Evolutionary conservation across 192 early-diverging fungal species (phyloP).

Genomic region (Dimargaris cristalligena): DNA sequence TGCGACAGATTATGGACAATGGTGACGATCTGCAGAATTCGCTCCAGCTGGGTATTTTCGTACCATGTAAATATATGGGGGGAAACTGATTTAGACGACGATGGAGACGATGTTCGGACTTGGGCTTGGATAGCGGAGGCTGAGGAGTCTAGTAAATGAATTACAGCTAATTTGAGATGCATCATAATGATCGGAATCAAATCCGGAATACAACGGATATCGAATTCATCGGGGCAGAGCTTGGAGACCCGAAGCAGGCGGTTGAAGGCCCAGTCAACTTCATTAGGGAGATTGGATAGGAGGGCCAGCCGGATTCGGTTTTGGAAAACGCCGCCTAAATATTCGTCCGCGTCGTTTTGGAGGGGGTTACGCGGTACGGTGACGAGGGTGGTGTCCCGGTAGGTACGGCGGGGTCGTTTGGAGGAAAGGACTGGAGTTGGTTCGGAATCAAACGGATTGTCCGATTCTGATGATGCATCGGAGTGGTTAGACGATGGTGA

Average conservation of each 20-base stretch:
- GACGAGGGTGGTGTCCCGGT: neutral
- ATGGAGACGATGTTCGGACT: neutral
- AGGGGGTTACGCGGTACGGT: neutral
- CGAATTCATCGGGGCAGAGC: conserved; percentile 1
- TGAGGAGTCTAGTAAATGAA: neutral
- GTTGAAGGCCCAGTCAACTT: conserved; percentile 10
- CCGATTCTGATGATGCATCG: no score
- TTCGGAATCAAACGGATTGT: no score
- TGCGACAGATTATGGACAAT: neutral
- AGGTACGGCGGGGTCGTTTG: no score
- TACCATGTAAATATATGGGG: neutral
- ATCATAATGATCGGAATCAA: neutral
- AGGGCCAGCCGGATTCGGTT: conserved; percentile 6
- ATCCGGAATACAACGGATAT: conserved; percentile 7
- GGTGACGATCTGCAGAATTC: conserved; percentile 3
- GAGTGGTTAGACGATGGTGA: no score
- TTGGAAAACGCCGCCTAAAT: conserved; percentile 1
- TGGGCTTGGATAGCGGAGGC: neutral
- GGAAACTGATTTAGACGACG: neutral
- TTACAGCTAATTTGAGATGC: neutral
- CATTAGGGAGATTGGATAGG: conserved; percentile 8
- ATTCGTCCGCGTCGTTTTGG: neutral
- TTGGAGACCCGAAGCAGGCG: conserved; percentile 7
- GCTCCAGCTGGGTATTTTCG: neutral
- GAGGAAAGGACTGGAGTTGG: no score